Evolutionary conservation across 768 basidiomycete genomes (phyloP).

Genomic region (Boletus sensibilis): DNA sequence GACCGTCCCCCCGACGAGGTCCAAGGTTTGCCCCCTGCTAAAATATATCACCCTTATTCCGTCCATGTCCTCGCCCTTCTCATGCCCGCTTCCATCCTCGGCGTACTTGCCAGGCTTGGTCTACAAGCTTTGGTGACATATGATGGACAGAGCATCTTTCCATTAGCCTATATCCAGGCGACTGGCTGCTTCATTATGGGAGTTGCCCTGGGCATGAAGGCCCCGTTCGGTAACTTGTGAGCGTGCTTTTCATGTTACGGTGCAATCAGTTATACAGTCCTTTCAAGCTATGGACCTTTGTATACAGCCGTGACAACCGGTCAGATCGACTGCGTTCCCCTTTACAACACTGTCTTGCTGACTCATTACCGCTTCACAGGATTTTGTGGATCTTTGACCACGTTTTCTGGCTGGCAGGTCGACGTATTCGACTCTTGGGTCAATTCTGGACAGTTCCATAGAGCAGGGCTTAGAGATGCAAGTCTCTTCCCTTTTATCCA

Average conservation of each 20-base stretch:
- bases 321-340: slow-evolving; percentile 26
- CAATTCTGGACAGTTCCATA: slow-evolving; percentile 54
- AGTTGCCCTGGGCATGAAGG: slow-evolving; percentile 64
- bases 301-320: slow-evolving; percentile 90
- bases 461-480: slow-evolving; percentile 72
- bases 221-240: slow-evolving; percentile 73
- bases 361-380: slow-evolving; percentile 41
- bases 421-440: slow-evolving; percentile 86
- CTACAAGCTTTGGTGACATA: slow-evolving; percentile 72
- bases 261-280: slow-evolving; percentile 6
- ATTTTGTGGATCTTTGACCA: slow-evolving; percentile 95
- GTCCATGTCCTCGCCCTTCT: slow-evolving; percentile 67
- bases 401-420: slow-evolving; percentile 94
- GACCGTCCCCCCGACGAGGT: slow-evolving; percentile 40
- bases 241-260: slow-evolving; percentile 29
- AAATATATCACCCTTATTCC: slow-evolving; percentile 53
- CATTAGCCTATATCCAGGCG: slow-evolving; percentile 82
- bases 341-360: background rate
- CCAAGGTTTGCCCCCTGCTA: slow-evolving; percentile 34
- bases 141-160: slow-evolving; percentile 72
- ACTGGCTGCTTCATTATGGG: slow-evolving; percentile 94
- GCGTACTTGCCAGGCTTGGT: slow-evolving; percentile 81
- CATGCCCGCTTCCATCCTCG: slow-evolving; percentile 80
- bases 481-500: slow-evolving; percentile 28
- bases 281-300: slow-evolving; percentile 75